These are phyloP conservation scores for Porodaedalea pini DNA, from an alignment of 1,284 basidiomycete species.

Conservation along the genomic window DNA sequence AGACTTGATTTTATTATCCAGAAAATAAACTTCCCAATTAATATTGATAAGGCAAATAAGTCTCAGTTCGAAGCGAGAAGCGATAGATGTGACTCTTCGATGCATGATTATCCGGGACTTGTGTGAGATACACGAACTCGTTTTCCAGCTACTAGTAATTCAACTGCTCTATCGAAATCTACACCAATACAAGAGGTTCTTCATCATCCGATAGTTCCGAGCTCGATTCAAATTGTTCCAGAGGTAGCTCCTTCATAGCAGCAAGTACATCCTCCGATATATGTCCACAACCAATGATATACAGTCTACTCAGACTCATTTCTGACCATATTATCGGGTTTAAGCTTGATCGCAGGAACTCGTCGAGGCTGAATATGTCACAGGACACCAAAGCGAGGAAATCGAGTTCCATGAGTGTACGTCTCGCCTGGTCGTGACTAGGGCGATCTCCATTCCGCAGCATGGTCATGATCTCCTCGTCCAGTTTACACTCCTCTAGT, in stretches of 20 bases:
- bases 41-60: too few relatives aligned
- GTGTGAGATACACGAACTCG: too few relatives aligned
- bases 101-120: too few relatives aligned
- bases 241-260: neutral
- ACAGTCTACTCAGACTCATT: neutral
- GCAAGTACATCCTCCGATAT: constrained; percentile 5
- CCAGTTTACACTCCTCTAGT: neutral
- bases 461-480: neutral
- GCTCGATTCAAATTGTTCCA: neutral
- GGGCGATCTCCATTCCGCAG: neutral
- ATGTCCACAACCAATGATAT: neutral
- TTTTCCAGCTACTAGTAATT: too few relatives aligned
- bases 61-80: too few relatives aligned
- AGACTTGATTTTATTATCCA: too few relatives aligned
- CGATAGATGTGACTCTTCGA: too few relatives aligned
- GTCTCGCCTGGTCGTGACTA: neutral
- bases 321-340: neutral
- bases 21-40: too few relatives aligned
- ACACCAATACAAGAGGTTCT: neutral
- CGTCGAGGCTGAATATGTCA: neutral
- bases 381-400: constrained; percentile 3
- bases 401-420: constrained; percentile 1
- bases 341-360: neutral
- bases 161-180: neutral
- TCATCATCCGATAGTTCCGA: neutral